Evolutionary conservation across 2,329 filamentous ascomycete species (phyloP), one percentile per base, ranked within the genome.

Genomic region (Calycina marina): DNA sequence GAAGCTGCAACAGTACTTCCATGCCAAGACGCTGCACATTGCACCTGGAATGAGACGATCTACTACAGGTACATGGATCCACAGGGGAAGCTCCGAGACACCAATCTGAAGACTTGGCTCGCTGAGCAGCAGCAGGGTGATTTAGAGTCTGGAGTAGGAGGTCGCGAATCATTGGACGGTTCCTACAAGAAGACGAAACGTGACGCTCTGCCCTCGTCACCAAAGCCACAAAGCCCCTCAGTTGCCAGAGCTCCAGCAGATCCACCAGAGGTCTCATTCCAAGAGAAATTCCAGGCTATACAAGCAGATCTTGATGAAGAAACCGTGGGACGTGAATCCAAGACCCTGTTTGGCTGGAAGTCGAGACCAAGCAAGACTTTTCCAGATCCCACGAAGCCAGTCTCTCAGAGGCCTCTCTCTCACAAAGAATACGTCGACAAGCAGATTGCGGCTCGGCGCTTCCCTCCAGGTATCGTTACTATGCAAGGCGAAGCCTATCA

Each of bases 401-500:
- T 47, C 39, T 48, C 47, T 5, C 30, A 35, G 25, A 35, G 35
- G 11, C 52, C 52, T 0, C 40, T 58, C 16, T 63, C 60, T 1
- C 72, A 77, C 40, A 49, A 63, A 31, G 67, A 76, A 41, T 75
- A 55, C 34, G 63, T 75, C 10, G 43, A 56, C 30, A 37, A 53
- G 3, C 59, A 54, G 14, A 59, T 77, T 18, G 39, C 56, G 33
- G 51, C 45, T 6, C 57, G 65, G 18, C 48, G 49, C 2, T 45
- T 75, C 2, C 65, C 64, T 3, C 56, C 59, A 1, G 71, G 72
- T 5, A 73, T 67, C 40, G 54, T 58, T 5, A 44, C 46, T 15
- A 55, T 77, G 14, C 44, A 45, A 6, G 56, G 55, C 33, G 52
- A 48, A 30, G 56, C 59, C n/a, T 78, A 78, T 42, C 72, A 77